Evolutionary conservation across 176 grass and related monocot genomes (phyloP), one percentile per base, ranked within the genome.

Genomic region (Hordeum vulgare): DNA sequence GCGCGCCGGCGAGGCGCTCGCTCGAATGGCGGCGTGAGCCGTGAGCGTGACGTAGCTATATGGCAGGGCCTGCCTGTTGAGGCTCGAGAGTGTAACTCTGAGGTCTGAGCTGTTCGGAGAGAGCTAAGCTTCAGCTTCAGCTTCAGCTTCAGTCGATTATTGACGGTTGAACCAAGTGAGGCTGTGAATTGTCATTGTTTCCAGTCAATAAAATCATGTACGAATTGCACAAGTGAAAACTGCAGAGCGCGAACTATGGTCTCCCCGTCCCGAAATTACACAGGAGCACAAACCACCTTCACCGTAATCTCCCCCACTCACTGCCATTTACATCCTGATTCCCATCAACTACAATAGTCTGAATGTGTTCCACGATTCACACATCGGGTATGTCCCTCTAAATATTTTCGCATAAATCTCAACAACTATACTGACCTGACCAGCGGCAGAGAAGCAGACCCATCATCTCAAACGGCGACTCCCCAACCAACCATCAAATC

Each of bases 1-100:
- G 78, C 86, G 40, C n/a, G 91, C 87, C n/a, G 94, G 91, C 31
- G 92, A 94, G 86, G 89, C 83, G 34, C 91, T 97, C 35, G 74
- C 85, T 42, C 66, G 82, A 15, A 2, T 94, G 66, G 74, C 27
- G 64, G 13, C 44, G 12, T n/a, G n/a, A n/a, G n/a, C n/a, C n/a
- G n/a, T n/a, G n/a, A n/a, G n/a, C n/a, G n/a, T 90, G 78, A 89
- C 29, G 11, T 78, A 12, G 54, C 4, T 40, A 17, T n/a, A 11
- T 64, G 39, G 3, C 26, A 45, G 53, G 8, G 47, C 13, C 4
- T n/a, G n/a, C n/a, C n/a, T 45, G 47, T 51, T 7, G 14, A 15
- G 47, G n/a, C 14, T 73, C 24, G 39, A 29, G 37, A 42, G 11
- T 61, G 44, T 21, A 56, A 21, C 51, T n/a, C n/a, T n/a, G n/a